Base-by-base conservation (phyloP, 1,284 basidiomycete genomes). In the Puccinia polysora region DNA sequence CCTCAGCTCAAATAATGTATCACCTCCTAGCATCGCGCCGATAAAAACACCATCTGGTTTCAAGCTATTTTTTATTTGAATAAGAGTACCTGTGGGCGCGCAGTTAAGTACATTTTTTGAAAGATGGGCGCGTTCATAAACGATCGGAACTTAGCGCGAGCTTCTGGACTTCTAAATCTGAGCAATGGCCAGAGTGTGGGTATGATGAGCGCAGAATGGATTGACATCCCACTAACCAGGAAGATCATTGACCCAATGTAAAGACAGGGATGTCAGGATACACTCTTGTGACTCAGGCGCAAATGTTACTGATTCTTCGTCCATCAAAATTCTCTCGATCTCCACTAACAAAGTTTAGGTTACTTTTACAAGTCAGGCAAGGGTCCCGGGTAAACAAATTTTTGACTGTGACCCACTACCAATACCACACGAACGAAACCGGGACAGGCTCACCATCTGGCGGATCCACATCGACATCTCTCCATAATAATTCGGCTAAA, bases 171-270 rank as follows among this genome's bases (percentile, higher is more conserved):
- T 56, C 73, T 47, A 49, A 58, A 56, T 59, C 43, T 1, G 23
- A 56, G 14, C 18, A 43, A 59, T 32, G 38, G 58, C 40, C 15
- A 8, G 12, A 14, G 12, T 45, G 36, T 53, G 36, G 49, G 45
- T 10, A 2, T 4, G 6, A 4, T 1, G n/a, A 58, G 38, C 30
- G 32, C 15, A n/a, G 25, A 18, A 30, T 2, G 20, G 8, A 55
- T 55, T 55, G 8, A 32, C 52, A 55, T 49, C 45, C 36, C n/a
- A 74, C 82, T 49, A 52, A 89, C 91, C 91, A 73, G 94, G 95
- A 14, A 99, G 85, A 81, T 99, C 96, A 77, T 98, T 98, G 8
- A 97, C 87, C 96, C 96, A 99, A 77, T 99, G 96, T 65, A 98
- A 83, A 72, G 88, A 89, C 2, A 96, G 84, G 77, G 90, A 92